Percentiles rank a stretch among this genome's conserved stretches.
Evolutionary conservation across 306 rosid genomes (phyloP).

Genomic region (Acacia acuminata): DNA sequence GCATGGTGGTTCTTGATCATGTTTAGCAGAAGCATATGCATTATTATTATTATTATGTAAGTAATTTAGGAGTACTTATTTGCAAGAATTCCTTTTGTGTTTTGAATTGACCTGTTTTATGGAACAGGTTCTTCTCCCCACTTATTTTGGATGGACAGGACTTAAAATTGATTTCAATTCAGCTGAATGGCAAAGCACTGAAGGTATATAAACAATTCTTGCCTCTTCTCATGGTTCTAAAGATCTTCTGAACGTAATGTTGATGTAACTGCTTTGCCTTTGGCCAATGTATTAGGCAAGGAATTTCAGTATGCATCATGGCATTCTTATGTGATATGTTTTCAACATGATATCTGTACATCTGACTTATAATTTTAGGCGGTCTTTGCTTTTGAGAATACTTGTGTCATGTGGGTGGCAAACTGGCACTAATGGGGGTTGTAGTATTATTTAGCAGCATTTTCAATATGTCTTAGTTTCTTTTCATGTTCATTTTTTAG

Average conservation of each 20-base stretch:
- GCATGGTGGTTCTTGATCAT: constrained; percentile 4
- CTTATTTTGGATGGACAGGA: constrained; percentile 82
- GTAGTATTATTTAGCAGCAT: constrained; percentile 24
- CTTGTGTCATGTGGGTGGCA: neutral
- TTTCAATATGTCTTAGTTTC: constrained; percentile 6
- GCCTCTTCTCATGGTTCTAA: neutral
- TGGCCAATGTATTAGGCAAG: constrained; percentile 20
- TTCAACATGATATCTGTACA: constrained; percentile 16
- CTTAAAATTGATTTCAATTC: constrained; percentile 64
- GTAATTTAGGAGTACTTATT: constrained; percentile 21
- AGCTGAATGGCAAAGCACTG: constrained; percentile 65
- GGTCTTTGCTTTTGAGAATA: constrained; percentile 20
- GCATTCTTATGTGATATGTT: neutral
- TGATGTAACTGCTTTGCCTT: constrained; percentile 21
- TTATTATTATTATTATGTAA: constrained; percentile 1
- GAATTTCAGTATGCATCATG: constrained; percentile 18
- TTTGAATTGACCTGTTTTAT: constrained; percentile 24
- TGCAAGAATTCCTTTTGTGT: neutral
- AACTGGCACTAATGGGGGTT: neutral
- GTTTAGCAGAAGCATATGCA: constrained; percentile 25
- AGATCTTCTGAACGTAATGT: neutral
- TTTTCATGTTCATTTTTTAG: constrained; percentile 39
- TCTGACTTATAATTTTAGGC: constrained; percentile 6
- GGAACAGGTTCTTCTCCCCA: constrained; percentile 67
- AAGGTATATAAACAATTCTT: constrained; percentile 49